These are phyloP conservation scores for Citeromyces matritensis DNA, from an alignment of 805 yeast genomes.

Conservation along the genomic window DNA sequence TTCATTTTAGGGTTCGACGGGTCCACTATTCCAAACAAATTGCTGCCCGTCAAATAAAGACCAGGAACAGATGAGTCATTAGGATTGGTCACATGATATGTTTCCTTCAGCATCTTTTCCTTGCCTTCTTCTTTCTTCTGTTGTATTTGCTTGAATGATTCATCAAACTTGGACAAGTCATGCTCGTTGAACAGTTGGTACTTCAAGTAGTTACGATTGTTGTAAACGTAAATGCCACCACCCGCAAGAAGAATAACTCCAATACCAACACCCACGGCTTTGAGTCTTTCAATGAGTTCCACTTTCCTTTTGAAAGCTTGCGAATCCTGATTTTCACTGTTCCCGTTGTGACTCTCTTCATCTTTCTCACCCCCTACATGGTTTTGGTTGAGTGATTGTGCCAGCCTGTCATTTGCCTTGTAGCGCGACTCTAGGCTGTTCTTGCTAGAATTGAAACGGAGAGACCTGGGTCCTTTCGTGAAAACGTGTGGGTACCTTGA, in stretches of 20 bases:
- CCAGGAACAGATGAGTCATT: constrained; percentile 33
- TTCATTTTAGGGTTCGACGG: constrained; percentile 7
- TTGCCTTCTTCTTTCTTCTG: constrained; percentile 8
- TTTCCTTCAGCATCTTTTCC: constrained; percentile 6
- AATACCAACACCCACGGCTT: constrained; percentile 27
- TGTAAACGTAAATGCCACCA: constrained; percentile 21
- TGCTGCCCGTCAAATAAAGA: constrained; percentile 50
- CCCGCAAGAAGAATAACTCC: constrained; percentile 20
- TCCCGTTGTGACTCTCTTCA: constrained; percentile 1
- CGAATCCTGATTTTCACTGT: too few relatives aligned
- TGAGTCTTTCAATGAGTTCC: constrained; percentile 26
- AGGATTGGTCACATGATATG: constrained; percentile 14
- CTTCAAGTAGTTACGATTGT: constrained; percentile 24
- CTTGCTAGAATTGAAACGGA: too few relatives aligned
- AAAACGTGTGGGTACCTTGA: too few relatives aligned
- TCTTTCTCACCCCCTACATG: background rate
- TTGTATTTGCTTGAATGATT: constrained; percentile 17
- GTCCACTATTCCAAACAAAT: constrained; percentile 19
- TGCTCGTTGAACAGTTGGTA: constrained; percentile 16
- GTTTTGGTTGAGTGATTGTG: background rate
- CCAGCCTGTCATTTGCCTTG: too few relatives aligned
- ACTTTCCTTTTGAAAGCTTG: constrained; percentile 9
- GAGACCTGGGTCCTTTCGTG: too few relatives aligned
- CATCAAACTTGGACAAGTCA: constrained; percentile 19
- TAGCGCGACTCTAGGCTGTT: too few relatives aligned